These are phyloP conservation scores for Amanita exitialis DNA, from an alignment of 768 basidiomycete species.

Conservation along the genomic window DNA sequence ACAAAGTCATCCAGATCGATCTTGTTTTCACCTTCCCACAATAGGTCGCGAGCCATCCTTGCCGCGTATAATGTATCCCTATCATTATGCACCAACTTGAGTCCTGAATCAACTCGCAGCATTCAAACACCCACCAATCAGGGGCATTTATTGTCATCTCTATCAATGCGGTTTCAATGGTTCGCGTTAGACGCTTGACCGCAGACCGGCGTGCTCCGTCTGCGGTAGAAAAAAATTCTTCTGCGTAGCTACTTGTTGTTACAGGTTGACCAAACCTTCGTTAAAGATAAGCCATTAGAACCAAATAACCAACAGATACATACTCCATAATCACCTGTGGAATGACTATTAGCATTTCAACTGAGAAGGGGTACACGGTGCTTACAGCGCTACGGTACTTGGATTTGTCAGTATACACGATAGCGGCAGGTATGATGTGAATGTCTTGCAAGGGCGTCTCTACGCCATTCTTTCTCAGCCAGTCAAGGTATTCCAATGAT, in stretches of 20 bases:
- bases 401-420: constrained; percentile 93
- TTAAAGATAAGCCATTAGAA: background rate
- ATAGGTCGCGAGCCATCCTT: constrained; percentile 83
- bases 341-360: constrained; percentile 1
- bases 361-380: constrained; percentile 18
- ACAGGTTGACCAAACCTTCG: constrained; percentile 79
- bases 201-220: constrained; percentile 68
- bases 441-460: constrained; percentile 35
- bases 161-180: constrained; percentile 60
- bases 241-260: constrained; percentile 58
- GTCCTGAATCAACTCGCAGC: background rate
- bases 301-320: constrained; percentile 14
- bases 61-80: constrained; percentile 90
- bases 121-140: constrained; percentile 65
- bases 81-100: background rate
- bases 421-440: constrained; percentile 71
- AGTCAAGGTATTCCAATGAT: constrained; percentile 85
- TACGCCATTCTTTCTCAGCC: constrained; percentile 50
- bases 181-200: constrained; percentile 77
- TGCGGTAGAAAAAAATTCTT: constrained; percentile 61
- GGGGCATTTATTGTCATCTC: constrained; percentile 84
- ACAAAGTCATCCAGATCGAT: constrained; percentile 80
- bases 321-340: constrained; percentile 65
- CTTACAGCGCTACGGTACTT: constrained; percentile 88
- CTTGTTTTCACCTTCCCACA: constrained; percentile 80